Evolutionary conservation across 176 grass and related monocot species (phyloP), one percentile per base, ranked within the genome.

Genomic region (Carex pumila): DNA sequence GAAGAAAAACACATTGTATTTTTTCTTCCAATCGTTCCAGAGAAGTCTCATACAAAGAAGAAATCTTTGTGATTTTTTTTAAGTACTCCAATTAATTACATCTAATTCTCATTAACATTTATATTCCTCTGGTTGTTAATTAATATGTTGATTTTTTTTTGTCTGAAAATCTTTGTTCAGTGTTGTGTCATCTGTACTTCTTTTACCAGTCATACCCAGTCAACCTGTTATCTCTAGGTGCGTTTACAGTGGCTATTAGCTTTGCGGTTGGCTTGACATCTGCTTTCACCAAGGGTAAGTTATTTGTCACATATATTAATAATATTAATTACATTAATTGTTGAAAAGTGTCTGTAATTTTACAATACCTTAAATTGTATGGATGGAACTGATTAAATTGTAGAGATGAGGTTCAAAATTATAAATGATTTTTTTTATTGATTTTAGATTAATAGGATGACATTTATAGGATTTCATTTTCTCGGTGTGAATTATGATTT

Each of bases 121-220:
- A 19, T 32, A 17, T 31, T 17, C 43, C 31, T 86, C 32, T 59
- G 1, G 41, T 52, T 67, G 4, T 47, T 79, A 15, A 32, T 2
- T 79, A 15, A 32, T 2, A 83, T 71, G 71, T 73, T 85, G 49
- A 81, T 62, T 56, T 39, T 25, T 25, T 25, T 13, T 18, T 57
- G 5, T 52, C 19, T 54, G 3, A 54, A 60, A 43, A 25, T 45
- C 6, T 54, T 34, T 45, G n/a, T 87, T 67, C 87, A 98, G 92
- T 95, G 84, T 62, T 98, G 59, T 98, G 95, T 15, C 95, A 92
- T 9, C 82, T 98, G 79, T 93, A 89, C 67, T 98, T 93, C 84
- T 98, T 95, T 86, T 90, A 98, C 76, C 83, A 90, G 88, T 82
- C 37, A 1, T 89, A 93, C 61, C 95, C 89, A 30, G 88, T 91